A percentile compares a stretch with the other conserved stretches of the same genome.
Evolutionary conservation across 768 basidiomycete genomes (phyloP).

Genomic region (Lactarius vividus): DNA sequence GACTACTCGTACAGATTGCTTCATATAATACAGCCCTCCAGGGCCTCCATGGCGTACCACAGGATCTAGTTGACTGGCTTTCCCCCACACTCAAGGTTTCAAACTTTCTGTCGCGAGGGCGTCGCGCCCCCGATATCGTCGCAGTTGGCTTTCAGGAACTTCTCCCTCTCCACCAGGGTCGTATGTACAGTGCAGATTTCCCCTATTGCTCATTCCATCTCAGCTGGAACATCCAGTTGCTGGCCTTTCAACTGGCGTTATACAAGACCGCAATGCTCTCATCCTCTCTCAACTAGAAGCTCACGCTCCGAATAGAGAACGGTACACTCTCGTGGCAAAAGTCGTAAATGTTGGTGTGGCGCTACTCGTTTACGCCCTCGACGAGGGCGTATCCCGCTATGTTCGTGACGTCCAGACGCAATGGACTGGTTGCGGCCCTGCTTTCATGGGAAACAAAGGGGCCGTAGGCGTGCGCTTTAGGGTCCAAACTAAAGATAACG

Average conservation of each 20-base stretch:
- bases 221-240: slow-evolving; percentile 50
- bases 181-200: slow-evolving; percentile 38
- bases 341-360: slow-evolving; percentile 86
- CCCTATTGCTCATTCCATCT: slow-evolving; percentile 16
- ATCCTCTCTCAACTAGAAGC: slow-evolving; percentile 73
- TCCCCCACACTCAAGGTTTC: slow-evolving; percentile 78
- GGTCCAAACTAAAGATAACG: slow-evolving; percentile 52
- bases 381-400: slow-evolving; percentile 58
- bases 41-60: slow-evolving; percentile 65
- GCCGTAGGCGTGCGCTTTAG: slow-evolving; percentile 87
- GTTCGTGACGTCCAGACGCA: slow-evolving; percentile 66
- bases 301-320: slow-evolving; percentile 67
- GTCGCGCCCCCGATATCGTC: slow-evolving; percentile 78
- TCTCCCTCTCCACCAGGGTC: slow-evolving; percentile 81
- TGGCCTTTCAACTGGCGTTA: slow-evolving; percentile 68
- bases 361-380: slow-evolving; percentile 80
- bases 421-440: slow-evolving; percentile 72
- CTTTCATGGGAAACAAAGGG: slow-evolving; percentile 91
- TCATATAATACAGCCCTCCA: slow-evolving; percentile 93
- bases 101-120: slow-evolving; percentile 60
- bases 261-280: slow-evolving; percentile 65
- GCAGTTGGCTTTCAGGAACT: slow-evolving; percentile 95
- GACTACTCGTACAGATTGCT: slow-evolving; percentile 71
- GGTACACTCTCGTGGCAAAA: slow-evolving; percentile 75
- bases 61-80: slow-evolving; percentile 92